Base-by-base conservation (phyloP, 805 yeast genomes). In the Yueomyces sp. region DNA sequence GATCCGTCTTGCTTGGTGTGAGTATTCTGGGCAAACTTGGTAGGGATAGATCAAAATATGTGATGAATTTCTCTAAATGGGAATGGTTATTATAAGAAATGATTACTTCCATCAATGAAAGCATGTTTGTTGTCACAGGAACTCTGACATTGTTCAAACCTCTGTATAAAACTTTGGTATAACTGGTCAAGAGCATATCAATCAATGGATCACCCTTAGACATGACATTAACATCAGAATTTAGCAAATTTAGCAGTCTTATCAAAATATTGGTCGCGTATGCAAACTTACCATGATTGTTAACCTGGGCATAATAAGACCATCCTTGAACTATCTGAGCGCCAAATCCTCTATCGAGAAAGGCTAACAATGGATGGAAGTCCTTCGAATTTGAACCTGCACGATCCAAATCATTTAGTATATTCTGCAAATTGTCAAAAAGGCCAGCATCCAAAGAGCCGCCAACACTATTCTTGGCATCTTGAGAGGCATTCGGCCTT, bases 21-120 rank as follows among this genome's bases (percentile, higher is more conserved):
- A 83, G 61, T 8, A 83, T 61, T 51, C 76, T 81, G 1, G 85
- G 79, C 29, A 87, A 63, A 4, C 71, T 69, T 26, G 79, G 69
- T 31, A 80, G 60, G 3, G 78, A 65, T 43, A 85, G 68, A 61
- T 88, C 96, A 55, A 88, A 83, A 39, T 68, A 59, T 12, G 79
- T 74, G 33, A 79, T 55, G 26, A 88, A 73, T 5, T 74, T 79
- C 42, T 74, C 79, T 2, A 78, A 59, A 40, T 74, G 58, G 2
- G 66, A 60, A 1, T 80, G 77, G 28, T 71, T 63, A 40, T 72
- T 67, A 51, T 69, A 77, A 1, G 59, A 49, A 4, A 77, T 69
- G 29, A 81, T 66, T 40, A 73, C 71, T 26, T 63, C 64, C 49
- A 90, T 58, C 7, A 87, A 52, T 38, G 72, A 60, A n/a, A 86